Evolutionary conservation across 352 stramenopile species (phyloP), one percentile per base, ranked within the genome.

Genomic region (Pythium sukuiense): DNA sequence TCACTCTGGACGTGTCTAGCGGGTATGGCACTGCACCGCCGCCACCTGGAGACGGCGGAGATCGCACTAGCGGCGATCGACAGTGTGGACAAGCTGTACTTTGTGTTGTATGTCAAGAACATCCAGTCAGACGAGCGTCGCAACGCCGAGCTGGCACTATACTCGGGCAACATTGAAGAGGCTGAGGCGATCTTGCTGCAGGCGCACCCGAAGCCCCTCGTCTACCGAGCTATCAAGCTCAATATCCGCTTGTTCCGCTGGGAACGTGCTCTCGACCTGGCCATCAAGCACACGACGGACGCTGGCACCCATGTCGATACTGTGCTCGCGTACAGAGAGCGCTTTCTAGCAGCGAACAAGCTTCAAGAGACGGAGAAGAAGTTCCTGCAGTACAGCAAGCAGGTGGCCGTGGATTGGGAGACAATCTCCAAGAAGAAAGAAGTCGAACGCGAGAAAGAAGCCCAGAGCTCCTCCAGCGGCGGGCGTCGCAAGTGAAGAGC

Each of bases 191-290:
- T 98, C 45, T 71, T 98, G 39, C 70, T 98, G 52, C 92, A 98
- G 59, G 86, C 92, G 0, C 88, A 90, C 35, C 92, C 91, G 1
- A 83, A 74, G 41, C 90, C 92, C 55, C 79, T 98, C 1, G 65
- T 98, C 11, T 97, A 98, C 63, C 87, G 93, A 48, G 90, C 92
- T 27, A 97, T 98, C 71, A 98, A 98, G 70, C 77, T 98, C 63
- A 98, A 98, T 67, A 73, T 98, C 43, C 77, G 89, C 11, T 68
- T 97, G 11, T 97, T 96, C 69, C 87, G 89, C 37, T 98, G 89
- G 90, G 79, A 95, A 43, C 76, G 89, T 18, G 93, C 93, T 2
- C 67, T 98, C 50, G 86, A 97, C 27, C 67, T 98, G 5, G 90
- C 92, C 6, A 85, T 97, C 48, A 94, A 97, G 64, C 81, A 97